Evolutionary conservation across 176 grass and related monocot genomes (phyloP).

Genomic region (Ampelocalamus luodianensis): DNA sequence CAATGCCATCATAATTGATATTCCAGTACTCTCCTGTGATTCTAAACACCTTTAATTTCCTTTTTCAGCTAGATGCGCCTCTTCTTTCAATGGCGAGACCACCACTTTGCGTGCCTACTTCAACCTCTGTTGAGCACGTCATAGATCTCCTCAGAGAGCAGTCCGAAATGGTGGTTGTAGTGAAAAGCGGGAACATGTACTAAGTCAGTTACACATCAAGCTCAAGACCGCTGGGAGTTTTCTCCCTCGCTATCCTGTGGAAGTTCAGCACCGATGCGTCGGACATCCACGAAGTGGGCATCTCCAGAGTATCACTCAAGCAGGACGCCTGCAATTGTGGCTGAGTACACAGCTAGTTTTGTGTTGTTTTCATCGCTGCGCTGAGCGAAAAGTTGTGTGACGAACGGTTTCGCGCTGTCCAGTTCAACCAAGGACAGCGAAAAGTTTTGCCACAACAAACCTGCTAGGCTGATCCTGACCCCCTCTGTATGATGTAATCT

Average conservation of each 20-base stretch:
- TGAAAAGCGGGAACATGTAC: slow-evolving; percentile 63
- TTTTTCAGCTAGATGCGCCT: slow-evolving; percentile 72
- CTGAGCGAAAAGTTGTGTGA: not conserved
- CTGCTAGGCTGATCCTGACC: slow-evolving; percentile 18
- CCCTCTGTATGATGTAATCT: slow-evolving; percentile 22
- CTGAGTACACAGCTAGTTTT: not conserved
- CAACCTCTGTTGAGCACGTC: slow-evolving; percentile 68
- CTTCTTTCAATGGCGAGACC: slow-evolving; percentile 70
- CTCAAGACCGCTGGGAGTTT: slow-evolving; percentile 74
- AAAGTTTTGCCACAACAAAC: not conserved
- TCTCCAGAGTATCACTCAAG: not conserved
- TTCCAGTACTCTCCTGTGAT: not conserved
- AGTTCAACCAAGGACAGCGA: not conserved
- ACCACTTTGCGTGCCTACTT: slow-evolving; percentile 61
- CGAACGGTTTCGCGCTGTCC: not conserved
- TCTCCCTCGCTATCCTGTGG: slow-evolving; percentile 60
- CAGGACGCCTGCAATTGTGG: not conserved
- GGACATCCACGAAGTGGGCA: not conserved
- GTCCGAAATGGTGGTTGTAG: slow-evolving; percentile 67
- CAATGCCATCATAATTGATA: slow-evolving; percentile 1
- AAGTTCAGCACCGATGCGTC: slow-evolving; percentile 28
- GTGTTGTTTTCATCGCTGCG: not conserved
- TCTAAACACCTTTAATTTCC: not conserved
- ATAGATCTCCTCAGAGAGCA: slow-evolving; percentile 75
- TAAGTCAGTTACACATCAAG: slow-evolving; percentile 65